A percentile compares a stretch with the other conserved stretches of the same genome.
phyloP scores from a whole-genome alignment of 2,329 filamentous ascomycete species.

The Botrytis galanthina region DNA sequence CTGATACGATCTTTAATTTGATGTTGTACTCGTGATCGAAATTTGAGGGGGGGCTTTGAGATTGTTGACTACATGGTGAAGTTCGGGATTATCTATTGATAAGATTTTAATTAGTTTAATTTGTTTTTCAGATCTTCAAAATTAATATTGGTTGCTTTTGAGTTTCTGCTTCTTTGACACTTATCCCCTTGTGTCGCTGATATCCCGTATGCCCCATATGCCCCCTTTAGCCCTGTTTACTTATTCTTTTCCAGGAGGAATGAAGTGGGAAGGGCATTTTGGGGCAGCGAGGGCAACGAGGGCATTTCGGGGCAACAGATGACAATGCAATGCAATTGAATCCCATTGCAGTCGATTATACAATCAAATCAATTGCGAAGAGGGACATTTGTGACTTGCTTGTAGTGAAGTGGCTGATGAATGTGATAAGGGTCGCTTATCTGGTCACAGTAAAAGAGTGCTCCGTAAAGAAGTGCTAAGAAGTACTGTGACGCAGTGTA shows the following conservation, averaged over 20 bases:
- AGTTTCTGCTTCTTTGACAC: neutral
- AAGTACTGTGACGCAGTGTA: conserved; percentile 9
- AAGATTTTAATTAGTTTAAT: conserved; percentile 7
- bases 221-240: neutral
- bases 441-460: neutral
- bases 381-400: neutral
- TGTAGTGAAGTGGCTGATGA: neutral
- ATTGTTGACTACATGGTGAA: conserved; percentile 16
- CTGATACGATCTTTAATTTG: conserved; percentile 13
- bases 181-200: neutral
- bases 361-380: neutral
- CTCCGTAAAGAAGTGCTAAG: neutral
- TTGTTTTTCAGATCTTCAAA: neutral
- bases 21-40: conserved; percentile 15
- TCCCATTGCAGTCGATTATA: neutral
- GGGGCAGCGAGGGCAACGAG: neutral
- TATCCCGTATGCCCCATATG: neutral
- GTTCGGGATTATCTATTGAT: neutral
- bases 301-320: neutral
- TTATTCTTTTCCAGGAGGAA: neutral
- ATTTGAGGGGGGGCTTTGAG: conserved; percentile 12
- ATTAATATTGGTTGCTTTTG: neutral
- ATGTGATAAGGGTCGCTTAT: conserved; percentile 19
- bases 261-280: neutral
- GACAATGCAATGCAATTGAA: neutral